phyloP scores from a whole-genome alignment of 2,329 filamentous ascomycete genomes.

The Claviceps pazoutovae region DNA sequence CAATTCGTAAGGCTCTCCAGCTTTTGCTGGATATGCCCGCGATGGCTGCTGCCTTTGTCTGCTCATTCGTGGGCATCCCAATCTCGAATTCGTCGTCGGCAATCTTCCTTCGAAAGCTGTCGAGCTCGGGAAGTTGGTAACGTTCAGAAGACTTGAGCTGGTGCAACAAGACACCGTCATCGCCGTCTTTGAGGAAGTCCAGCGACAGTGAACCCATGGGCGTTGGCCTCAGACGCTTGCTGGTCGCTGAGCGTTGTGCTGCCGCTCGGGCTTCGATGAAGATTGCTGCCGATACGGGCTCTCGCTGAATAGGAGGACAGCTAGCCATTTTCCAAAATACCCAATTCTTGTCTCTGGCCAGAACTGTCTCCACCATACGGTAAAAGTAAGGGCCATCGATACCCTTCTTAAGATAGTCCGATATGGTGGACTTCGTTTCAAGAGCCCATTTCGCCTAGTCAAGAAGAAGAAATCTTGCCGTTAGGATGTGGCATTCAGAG shows the following conservation, averaged over 20 bases:
- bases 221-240: constrained; percentile 53
- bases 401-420: constrained; percentile 68
- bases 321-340: constrained; percentile 95
- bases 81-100: constrained; percentile 73
- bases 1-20: constrained; percentile 78
- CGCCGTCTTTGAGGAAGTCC: constrained; percentile 60
- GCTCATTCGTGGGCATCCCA: constrained; percentile 57
- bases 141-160: constrained; percentile 53
- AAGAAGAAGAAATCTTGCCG: neutral
- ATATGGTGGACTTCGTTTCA: constrained; percentile 64
- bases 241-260: constrained; percentile 52
- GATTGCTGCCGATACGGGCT: constrained; percentile 52
- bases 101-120: constrained; percentile 59
- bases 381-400: constrained; percentile 84
- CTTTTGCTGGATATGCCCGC: constrained; percentile 75
- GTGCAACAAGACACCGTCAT: constrained; percentile 45
- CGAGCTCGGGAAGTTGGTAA: constrained; percentile 54
- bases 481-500: neutral
- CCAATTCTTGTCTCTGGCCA: constrained; percentile 96
- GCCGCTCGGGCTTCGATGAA: constrained; percentile 56
- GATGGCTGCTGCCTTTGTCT: constrained; percentile 39
- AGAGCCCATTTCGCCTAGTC: constrained; percentile 66
- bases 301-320: constrained; percentile 72
- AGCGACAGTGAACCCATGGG: constrained; percentile 63
- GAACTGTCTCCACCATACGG: constrained; percentile 90